Evolutionary conservation across 2,329 filamentous ascomycete genomes (phyloP), one percentile per base, ranked within the genome.

Genomic region (Cadophora malorum): DNA sequence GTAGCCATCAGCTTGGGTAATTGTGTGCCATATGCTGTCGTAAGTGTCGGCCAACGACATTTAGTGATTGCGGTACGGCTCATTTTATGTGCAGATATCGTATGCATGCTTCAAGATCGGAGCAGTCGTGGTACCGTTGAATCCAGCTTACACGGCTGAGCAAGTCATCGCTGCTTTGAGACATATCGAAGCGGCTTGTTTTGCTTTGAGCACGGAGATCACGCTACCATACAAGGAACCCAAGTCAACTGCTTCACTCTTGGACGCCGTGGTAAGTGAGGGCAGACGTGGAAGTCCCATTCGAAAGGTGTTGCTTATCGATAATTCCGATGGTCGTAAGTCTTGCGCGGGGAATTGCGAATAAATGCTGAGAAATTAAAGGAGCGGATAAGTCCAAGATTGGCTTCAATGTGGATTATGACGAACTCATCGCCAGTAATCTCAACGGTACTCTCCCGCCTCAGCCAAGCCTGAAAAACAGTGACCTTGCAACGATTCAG

Each of bases 121-220:
- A 9, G 88, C 86, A 52, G 88, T 91, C 56, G 81, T 94, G 62
- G 91, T 94, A 31, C 92, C 93, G 45, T 81, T 94, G 72, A 94
- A 94, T 80, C 94, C 93, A 79, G 94, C 91, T 0, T 94, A 94
- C 76, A 94, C 91, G 1, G 84, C 88, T 3, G 87, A 85, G 0
- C 92, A 94, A 79, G 88, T 90, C 61, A 85, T 88, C 76, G 91
- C 91, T 78, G 91, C 90, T 5, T 78, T 94, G 35, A 84, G 85
- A 63, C 92, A 94, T 75, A 19, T 64, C 70, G 14, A 61, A 72
- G 59, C 59, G 25, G 33, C 59, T 23, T 41, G 50, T 90, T 90
- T 63, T 53, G 31, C 55, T 12, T 28, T 62, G 19, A 63, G 58
- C 21, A 56, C 62, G 5, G 50, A 64, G 62, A 64, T 64, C 49